Evolutionary conservation across 2,329 filamentous ascomycete species (phyloP).

Genomic region (Gyromitra esculenta): DNA sequence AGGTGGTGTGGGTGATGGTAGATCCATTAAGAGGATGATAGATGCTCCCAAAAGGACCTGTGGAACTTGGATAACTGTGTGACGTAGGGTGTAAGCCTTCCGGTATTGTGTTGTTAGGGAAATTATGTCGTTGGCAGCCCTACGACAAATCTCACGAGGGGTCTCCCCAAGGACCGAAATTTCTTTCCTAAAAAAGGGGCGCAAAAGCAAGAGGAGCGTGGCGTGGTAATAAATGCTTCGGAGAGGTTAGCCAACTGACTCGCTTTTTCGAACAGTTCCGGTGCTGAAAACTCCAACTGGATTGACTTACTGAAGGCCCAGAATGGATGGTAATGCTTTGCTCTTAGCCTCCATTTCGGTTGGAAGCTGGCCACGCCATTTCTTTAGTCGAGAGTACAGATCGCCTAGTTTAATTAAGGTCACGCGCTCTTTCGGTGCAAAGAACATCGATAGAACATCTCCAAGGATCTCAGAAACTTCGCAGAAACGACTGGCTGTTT

Average conservation of each 20-base stretch:
- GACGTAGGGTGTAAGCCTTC: slow-evolving; percentile 40
- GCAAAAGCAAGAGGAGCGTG: slow-evolving; percentile 93
- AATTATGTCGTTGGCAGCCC: slow-evolving; percentile 47
- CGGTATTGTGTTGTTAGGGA: slow-evolving; percentile 34
- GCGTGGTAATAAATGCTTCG: slow-evolving; percentile 95
- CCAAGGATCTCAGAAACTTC: slow-evolving; percentile 92
- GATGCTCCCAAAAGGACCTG: slow-evolving; percentile 41
- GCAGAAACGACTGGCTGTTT: slow-evolving; percentile 60
- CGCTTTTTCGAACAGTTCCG: background rate
- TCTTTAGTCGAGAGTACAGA: slow-evolving; percentile 71
- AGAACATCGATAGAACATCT: slow-evolving; percentile 88
- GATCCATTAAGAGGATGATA: slow-evolving; percentile 38
- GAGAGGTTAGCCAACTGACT: slow-evolving; percentile 26
- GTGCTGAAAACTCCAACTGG: background rate
- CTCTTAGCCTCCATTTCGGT: slow-evolving; percentile 81
- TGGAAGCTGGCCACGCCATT: slow-evolving; percentile 85
- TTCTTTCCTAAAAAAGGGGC: slow-evolving; percentile 74
- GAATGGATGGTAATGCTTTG: slow-evolving; percentile 83
- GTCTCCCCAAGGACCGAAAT: slow-evolving; percentile 28
- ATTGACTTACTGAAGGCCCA: slow-evolving; percentile 80
- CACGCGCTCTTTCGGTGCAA: slow-evolving; percentile 77
- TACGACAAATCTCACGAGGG: slow-evolving; percentile 43
- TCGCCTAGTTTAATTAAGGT: slow-evolving; percentile 74
- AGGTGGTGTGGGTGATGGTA: slow-evolving; percentile 25
- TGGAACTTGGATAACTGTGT: slow-evolving; percentile 47